phyloP scores from a whole-genome alignment of 2,329 filamentous ascomycete species.

The Ophiostoma perfectum region DNA sequence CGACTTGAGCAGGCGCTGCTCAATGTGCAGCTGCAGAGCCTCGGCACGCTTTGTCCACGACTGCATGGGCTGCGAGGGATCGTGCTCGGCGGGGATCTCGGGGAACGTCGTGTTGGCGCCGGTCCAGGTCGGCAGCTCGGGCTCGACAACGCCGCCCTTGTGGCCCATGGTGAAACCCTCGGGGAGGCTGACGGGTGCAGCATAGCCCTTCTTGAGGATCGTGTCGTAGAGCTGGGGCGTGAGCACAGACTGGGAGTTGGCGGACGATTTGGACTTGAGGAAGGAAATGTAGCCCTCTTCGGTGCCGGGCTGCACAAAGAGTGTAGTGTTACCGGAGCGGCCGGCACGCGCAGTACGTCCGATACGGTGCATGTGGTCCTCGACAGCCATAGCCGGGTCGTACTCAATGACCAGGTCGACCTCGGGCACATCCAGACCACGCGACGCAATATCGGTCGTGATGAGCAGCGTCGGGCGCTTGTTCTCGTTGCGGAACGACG shows the following conservation, averaged over 20 bases:
- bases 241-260: conserved; percentile 40
- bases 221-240: conserved; percentile 49
- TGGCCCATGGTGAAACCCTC: conserved; percentile 42
- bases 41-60: conserved; percentile 45
- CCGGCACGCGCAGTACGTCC: conserved; percentile 93
- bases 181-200: conserved; percentile 56
- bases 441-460: conserved; percentile 91
- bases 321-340: conserved; percentile 74
- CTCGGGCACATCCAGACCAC: conserved; percentile 90
- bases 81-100: conserved; percentile 34
- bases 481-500: conserved; percentile 64
- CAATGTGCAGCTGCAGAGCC: conserved; percentile 53
- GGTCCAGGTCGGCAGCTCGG: conserved; percentile 32
- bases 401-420: conserved; percentile 95
- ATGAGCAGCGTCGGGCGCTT: conserved; percentile 75
- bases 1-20: conserved; percentile 48
- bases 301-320: conserved; percentile 84
- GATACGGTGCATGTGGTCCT: conserved; percentile 91
- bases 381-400: conserved; percentile 86
- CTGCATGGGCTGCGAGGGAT: conserved; percentile 36
- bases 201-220: conserved; percentile 61
- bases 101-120: conserved; percentile 7
- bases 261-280: conserved; percentile 40
- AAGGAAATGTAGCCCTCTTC: conserved; percentile 87
- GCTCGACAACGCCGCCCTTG: conserved; percentile 56